Evolutionary conservation across 768 basidiomycete genomes (phyloP), one percentile per base, ranked within the genome.

Genomic region (Lentinula edodes): DNA sequence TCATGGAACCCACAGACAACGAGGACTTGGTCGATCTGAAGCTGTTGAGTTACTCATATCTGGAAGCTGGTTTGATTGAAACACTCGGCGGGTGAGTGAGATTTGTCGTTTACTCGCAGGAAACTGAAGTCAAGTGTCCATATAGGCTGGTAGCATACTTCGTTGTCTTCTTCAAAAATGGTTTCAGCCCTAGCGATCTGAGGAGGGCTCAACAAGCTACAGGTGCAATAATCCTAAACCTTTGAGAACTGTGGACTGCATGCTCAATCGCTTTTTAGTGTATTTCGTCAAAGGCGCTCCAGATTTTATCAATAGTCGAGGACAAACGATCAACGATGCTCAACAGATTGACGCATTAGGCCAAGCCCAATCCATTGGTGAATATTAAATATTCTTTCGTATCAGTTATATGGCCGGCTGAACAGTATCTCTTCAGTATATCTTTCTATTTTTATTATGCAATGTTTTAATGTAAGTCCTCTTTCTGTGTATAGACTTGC

Each of bases 1-100:
- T 72, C 3, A 68, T 86, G 52, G 84, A 86, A 67, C 62, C 68
- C 12, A 75, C 77, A 1, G 86, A 87, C 15, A 74, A 77, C 56
- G 87, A 89, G 68, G 80, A 76, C 1, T 75, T 89, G 15, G 87
- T 89, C 23, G 87, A 89, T 63, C 65, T 65, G 20, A 84, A 83
- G 65, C 72, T 89, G 46, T 74, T 89, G 16, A 86, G 85, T 67
- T 89, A 89, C 67, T 76, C 86, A 6, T 88, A 89, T 66, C 65
- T 89, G 39, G 87, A 89, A 65, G 83, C 83, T 34, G 86, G 87
- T 4, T 58, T 86, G 16, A 84, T 89, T 50, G 85, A 88, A 69
- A 79, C 76, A 61, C 43, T 85, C 38, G 84, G 75, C 60, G 76
- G 78, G 85, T 86, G 67, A 70, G 84, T 73, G 18, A 68, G 20